These are phyloP conservation scores for Chaetomium globosum DNA, from an alignment of 2,329 filamentous ascomycete genomes.

Conservation along the genomic window DNA sequence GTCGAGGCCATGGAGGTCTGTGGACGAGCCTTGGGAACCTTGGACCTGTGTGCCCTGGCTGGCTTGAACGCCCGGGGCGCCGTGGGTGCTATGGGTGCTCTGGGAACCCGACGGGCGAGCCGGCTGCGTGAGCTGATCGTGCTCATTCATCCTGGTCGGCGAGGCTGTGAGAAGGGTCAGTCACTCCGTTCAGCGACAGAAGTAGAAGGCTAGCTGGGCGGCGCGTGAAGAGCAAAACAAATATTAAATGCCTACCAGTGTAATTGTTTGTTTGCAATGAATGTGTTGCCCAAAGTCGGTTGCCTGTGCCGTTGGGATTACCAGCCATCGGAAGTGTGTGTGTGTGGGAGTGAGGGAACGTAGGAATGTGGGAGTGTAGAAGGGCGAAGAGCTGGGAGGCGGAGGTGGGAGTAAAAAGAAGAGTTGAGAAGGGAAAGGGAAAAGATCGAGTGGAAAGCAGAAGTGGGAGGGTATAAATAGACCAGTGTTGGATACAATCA, in stretches of 20 bases:
- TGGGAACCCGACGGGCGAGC: neutral
- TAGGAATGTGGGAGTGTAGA: neutral
- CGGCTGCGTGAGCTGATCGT: neutral
- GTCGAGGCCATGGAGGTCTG: constrained; percentile 6
- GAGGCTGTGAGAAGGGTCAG: constrained; percentile 1
- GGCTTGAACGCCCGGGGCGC: neutral
- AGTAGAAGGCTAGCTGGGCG: neutral
- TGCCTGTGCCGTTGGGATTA: too few relatives aligned
- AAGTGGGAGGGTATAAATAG: neutral
- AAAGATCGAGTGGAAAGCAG: neutral
- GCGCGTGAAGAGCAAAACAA: neutral
- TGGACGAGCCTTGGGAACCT: neutral
- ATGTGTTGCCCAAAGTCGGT: neutral
- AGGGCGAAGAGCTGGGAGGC: neutral
- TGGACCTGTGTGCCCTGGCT: neutral
- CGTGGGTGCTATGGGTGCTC: neutral
- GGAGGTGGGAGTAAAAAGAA: neutral
- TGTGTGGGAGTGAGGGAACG: neutral
- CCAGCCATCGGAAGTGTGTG: neutral
- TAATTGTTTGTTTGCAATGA: neutral
- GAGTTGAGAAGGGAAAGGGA: neutral
- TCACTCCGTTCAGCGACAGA: neutral
- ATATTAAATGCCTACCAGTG: neutral
- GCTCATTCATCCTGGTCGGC: constrained; percentile 1
- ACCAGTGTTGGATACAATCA: neutral